These are phyloP conservation scores for Suillus tomentosus DNA, from an alignment of 768 basidiomycete genomes.

Conservation along the genomic window DNA sequence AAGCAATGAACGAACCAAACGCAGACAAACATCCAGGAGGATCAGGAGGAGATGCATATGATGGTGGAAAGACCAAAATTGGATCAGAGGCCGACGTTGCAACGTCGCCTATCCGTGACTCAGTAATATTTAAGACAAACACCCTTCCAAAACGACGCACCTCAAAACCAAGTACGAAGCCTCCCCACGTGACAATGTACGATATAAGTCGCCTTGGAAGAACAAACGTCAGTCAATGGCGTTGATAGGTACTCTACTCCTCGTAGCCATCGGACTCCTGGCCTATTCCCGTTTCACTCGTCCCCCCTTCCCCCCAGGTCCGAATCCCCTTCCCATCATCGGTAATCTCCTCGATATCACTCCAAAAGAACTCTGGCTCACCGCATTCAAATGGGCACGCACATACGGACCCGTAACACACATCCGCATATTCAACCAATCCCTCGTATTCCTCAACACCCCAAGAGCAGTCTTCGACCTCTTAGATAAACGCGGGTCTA, in stretches of 20 bases:
- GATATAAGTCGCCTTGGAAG: background rate
- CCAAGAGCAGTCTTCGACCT: conserved; percentile 61
- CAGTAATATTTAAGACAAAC: background rate
- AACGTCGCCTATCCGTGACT: background rate
- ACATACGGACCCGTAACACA: conserved; percentile 62
- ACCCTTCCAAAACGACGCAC: background rate
- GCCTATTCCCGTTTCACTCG: conserved; percentile 21
- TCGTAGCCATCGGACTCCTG: conserved; percentile 20
- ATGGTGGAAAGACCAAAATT: too few relatives aligned
- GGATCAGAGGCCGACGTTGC: background rate
- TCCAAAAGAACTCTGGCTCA: conserved; percentile 63
- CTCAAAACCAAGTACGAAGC: conserved; percentile 3
- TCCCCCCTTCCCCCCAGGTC: conserved; percentile 61
- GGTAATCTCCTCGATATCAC: conserved; percentile 67
- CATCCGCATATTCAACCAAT: conserved; percentile 64
- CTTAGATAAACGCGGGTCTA: conserved; percentile 67
- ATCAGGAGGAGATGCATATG: too few relatives aligned
- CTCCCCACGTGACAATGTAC: background rate
- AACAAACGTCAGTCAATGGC: background rate
- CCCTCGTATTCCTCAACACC: conserved; percentile 68
- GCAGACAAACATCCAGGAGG: too few relatives aligned
- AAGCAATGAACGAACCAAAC: too few relatives aligned
- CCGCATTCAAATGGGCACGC: conserved; percentile 57
- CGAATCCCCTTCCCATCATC: conserved; percentile 61
- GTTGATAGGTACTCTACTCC: background rate